phyloP scores from a whole-genome alignment of 2,329 filamentous ascomycete genomes.

The Elsinoe fawcettii region DNA sequence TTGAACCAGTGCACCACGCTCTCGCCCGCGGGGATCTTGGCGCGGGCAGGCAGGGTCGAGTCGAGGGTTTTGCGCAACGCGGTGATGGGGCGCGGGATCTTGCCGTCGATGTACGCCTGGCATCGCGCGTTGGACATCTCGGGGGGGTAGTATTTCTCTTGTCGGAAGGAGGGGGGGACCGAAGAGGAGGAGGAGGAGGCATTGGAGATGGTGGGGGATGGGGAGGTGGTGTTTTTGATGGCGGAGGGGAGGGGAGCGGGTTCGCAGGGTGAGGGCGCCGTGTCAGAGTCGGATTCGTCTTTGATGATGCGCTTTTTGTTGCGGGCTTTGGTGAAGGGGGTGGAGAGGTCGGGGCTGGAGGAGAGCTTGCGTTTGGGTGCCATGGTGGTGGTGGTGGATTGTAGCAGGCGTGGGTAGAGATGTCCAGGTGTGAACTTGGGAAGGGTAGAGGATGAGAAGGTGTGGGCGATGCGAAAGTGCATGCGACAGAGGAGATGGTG shows the following conservation, averaged over 20 bases:
- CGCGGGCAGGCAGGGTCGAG: conserved; percentile 51
- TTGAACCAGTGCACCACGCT: conserved; percentile 89
- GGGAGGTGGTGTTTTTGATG: background rate
- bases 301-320: background rate
- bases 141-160: conserved; percentile 64
- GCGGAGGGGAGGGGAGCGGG: background rate
- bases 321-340: conserved; percentile 19
- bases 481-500: background rate
- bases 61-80: conserved; percentile 53
- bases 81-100: conserved; percentile 66
- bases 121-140: conserved; percentile 81
- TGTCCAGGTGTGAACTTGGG: background rate
- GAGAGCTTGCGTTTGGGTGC: conserved; percentile 29
- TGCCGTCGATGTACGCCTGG: conserved; percentile 61
- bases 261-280: background rate
- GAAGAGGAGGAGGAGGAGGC: background rate
- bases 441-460: background rate
- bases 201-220: background rate
- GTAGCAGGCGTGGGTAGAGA: background rate
- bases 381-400: conserved; percentile 23
- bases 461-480: background rate
- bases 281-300: background rate
- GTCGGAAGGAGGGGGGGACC: background rate
- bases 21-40: conserved; percentile 45
- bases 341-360: conserved; percentile 26